These are phyloP conservation scores for Limonomyces culmigenus DNA, from an alignment of 1,284 basidiomycete genomes.

Conservation along the genomic window DNA sequence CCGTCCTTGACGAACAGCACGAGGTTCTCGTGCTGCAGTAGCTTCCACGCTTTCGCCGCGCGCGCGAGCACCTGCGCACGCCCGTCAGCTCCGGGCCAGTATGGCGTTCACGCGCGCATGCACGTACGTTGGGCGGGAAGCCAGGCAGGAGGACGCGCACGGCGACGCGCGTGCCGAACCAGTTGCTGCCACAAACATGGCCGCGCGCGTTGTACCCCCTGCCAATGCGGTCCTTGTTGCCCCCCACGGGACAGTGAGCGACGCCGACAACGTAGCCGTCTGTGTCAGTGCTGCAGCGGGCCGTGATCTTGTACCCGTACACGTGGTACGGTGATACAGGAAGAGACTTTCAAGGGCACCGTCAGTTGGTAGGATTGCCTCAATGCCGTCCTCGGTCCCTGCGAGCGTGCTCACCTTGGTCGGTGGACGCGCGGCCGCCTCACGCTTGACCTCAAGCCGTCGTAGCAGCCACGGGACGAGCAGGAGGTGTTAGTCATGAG, in stretches of 20 bases:
- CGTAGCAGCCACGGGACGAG: slow-evolving; percentile 81
- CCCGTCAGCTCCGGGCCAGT: no score
- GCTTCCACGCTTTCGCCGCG: no score
- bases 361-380: slow-evolving; percentile 28
- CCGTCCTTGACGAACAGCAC: no score
- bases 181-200: no score
- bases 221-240: slow-evolving; percentile 83
- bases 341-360: slow-evolving; percentile 83
- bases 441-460: slow-evolving; percentile 16
- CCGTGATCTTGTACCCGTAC: slow-evolving; percentile 75
- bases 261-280: slow-evolving; percentile 80
- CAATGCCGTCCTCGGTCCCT: slow-evolving; percentile 6
- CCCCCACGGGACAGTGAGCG: slow-evolving; percentile 91
- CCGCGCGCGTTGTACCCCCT: no score
- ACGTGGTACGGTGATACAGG: slow-evolving; percentile 96
- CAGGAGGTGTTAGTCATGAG: slow-evolving; percentile 88
- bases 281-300: slow-evolving; percentile 54
- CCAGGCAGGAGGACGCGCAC: no score
- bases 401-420: slow-evolving; percentile 6
- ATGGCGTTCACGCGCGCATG: no score
- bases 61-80: no score
- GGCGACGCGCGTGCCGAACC: no score
- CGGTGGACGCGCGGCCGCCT: background rate
- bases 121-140: no score
- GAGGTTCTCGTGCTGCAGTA: no score